Base-by-base conservation (phyloP, 306 rosid genomes). In the Medicago arabica region DNA sequence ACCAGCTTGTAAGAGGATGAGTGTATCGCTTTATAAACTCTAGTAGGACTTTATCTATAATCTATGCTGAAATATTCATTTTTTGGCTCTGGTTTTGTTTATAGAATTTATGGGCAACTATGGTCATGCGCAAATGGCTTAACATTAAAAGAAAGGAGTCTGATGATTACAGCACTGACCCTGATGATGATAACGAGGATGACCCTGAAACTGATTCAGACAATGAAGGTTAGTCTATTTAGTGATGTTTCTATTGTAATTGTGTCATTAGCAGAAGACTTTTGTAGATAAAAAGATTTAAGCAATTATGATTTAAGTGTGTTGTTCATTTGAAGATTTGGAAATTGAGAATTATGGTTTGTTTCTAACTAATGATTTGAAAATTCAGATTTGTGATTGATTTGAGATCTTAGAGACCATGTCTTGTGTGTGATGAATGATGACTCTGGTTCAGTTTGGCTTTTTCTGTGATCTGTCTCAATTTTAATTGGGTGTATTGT, bases 61-160 rank as follows among this genome's bases (percentile, higher is more conserved):
- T 3, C 4, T 23, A 23, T 23, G 28, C 86, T 89, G 82, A 91
- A 79, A 17, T 74, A 23, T 88, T 81, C 23, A 82, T 85, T 83
- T 86, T 4, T 54, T 54, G 73, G 81, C 49, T 85, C 86, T 80
- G 69, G 87, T 72, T 47, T 91, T 21, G 86, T 81, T 7, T 85
- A 59, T 92, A 94, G 98, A 84, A 69, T 53, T 88, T 91, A 47
- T 92, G 98, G 98, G 89, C 90, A 31, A 82, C 79, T 62, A 81
- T 86, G 69, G 88, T 94, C 17, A 70, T 92, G 86, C 86, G 93
- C 23, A 94, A 94, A 86, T 94, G 88, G 98, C 88, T 94, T 65
- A 81, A 91, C 80, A 83, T 94, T 85, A 76, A 83, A 9, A 81
- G 63, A 60, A 69, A 80, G 61, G 86, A 90, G 15, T 82, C 96